phyloP scores from a whole-genome alignment of 306 rosid species.

The Cicer judaicum region DNA sequence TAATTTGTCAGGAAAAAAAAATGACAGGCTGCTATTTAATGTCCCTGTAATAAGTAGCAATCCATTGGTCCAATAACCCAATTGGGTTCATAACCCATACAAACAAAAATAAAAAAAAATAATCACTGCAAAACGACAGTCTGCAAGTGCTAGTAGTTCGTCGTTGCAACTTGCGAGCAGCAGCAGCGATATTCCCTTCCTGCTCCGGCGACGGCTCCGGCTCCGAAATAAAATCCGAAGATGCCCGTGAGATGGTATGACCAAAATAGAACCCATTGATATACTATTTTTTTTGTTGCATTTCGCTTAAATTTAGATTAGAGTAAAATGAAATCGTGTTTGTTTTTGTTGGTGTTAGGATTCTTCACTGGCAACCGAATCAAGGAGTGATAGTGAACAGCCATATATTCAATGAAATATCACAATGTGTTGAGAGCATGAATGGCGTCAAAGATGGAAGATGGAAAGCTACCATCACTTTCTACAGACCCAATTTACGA shows the following conservation, averaged over 20 bases:
- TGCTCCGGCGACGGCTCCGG: neutral
- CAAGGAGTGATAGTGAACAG: slow-evolving; percentile 72
- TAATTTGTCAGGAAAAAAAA: no score
- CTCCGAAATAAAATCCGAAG: neutral
- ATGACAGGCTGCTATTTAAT: no score
- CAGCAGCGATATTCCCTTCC: neutral
- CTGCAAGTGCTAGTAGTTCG: no score
- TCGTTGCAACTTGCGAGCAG: neutral
- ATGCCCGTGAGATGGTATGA: slow-evolving; percentile 9
- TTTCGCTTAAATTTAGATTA: neutral
- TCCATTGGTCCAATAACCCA: no score
- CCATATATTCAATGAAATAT: slow-evolving; percentile 80
- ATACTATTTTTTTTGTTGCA: neutral
- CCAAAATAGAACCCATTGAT: neutral
- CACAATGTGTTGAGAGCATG: slow-evolving; percentile 83
- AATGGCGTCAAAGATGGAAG: slow-evolving; percentile 87
- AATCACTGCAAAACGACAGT: no score
- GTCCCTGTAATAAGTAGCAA: no score
- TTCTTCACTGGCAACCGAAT: slow-evolving; percentile 90
- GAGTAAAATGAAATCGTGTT: neutral
- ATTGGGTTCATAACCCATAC: no score
- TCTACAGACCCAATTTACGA: slow-evolving; percentile 82
- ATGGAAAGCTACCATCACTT: slow-evolving; percentile 84
- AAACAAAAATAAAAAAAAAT: no score
- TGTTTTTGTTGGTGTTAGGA: slow-evolving; percentile 47